phyloP scores from a whole-genome alignment of 345 rosid species.

The Tarenaya hassleriana region DNA sequence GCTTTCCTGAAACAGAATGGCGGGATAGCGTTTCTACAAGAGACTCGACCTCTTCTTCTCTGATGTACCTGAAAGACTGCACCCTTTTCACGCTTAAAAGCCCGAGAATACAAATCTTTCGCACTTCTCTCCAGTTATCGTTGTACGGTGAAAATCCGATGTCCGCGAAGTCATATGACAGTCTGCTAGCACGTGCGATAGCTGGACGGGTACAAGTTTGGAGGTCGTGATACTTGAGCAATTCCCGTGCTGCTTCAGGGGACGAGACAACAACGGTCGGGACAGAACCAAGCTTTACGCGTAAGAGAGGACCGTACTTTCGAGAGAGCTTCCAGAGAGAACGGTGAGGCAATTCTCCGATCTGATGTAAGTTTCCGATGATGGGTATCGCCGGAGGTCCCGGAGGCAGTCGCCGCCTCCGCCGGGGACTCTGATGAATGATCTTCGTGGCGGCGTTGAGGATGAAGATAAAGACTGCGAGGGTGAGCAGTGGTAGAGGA shows the following conservation, averaged over 20 bases:
- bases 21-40: conserved; percentile 14
- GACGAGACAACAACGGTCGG: conserved; percentile 25
- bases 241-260: conserved; percentile 28
- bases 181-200: not conserved
- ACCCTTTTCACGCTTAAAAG: conserved; percentile 31
- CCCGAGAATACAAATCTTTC: conserved; percentile 26
- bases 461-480: no score
- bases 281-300: conserved; percentile 21
- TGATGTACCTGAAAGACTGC: conserved; percentile 27
- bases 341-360: conserved; percentile 28
- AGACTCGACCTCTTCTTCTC: conserved; percentile 27
- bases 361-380: conserved; percentile 32
- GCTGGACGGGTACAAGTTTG: conserved; percentile 26
- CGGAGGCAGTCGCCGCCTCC: conserved; percentile 17
- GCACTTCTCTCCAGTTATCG: conserved; percentile 29
- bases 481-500: no score
- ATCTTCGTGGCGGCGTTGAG: no score
- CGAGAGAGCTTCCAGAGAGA: conserved; percentile 26
- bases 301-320: conserved; percentile 28
- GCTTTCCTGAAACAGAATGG: no score
- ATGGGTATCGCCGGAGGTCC: conserved; percentile 28
- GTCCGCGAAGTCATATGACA: conserved; percentile 23
- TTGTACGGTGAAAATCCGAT: conserved; percentile 29
- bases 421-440: no score
- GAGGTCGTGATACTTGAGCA: conserved; percentile 27